Conservation (phyloP, 805 yeast genomes). For the Yamadazyma takamatsuzukensis region DNA sequence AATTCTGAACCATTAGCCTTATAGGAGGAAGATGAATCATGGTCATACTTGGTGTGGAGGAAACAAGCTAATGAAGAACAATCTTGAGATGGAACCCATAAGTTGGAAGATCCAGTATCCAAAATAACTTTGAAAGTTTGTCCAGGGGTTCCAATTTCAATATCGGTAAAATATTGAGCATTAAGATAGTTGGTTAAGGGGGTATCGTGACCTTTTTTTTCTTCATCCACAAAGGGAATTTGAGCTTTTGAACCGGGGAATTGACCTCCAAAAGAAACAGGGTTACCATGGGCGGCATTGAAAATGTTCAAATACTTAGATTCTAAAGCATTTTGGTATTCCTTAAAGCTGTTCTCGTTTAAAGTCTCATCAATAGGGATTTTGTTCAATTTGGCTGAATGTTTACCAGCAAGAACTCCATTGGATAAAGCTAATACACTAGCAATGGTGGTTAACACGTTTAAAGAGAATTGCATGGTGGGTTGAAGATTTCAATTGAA, state of each 20-base stretch:
- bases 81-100: conserved; percentile 91
- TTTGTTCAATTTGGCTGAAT: conserved; percentile 56
- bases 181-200: conserved; percentile 92
- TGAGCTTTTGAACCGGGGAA: conserved; percentile 24
- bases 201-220: conserved; percentile 33
- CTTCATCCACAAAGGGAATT: conserved; percentile 38
- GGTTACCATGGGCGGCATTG: conserved; percentile 30
- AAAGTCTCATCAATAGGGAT: conserved; percentile 55
- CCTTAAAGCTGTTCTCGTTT: conserved; percentile 46
- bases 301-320: conserved; percentile 55
- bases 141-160: conserved; percentile 87
- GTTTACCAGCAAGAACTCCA: conserved; percentile 46
- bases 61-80: conserved; percentile 95
- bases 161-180: conserved; percentile 95
- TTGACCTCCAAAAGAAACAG: conserved; percentile 14
- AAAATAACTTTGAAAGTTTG: conserved; percentile 90
- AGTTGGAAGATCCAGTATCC: conserved; percentile 94
- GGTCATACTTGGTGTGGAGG: conserved; percentile 89
- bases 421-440: conserved; percentile 30
- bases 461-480: conserved; percentile 13
- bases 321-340: conserved; percentile 57
- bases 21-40: conserved; percentile 75
- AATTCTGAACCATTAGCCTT: conserved; percentile 84
- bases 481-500: too few relatives aligned
- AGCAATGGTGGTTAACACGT: conserved; percentile 43